Evolutionary conservation across 208 protist genomes (phyloP), one percentile per base, ranked within the genome.

Genomic region (Acanthamoeba polyphaga): DNA sequence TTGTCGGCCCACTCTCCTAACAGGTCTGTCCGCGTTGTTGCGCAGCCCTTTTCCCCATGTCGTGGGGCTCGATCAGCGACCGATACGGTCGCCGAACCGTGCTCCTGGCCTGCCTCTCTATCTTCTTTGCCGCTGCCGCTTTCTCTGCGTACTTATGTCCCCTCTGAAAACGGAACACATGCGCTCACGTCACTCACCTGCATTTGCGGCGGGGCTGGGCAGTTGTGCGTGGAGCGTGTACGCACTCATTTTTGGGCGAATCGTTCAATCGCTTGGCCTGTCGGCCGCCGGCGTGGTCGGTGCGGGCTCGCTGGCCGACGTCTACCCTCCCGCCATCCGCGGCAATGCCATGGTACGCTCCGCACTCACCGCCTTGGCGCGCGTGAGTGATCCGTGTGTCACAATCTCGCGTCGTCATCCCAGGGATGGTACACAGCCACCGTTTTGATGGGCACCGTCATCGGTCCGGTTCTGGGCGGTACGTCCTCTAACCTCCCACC

Each of bases 381-480:
- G 0, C 10, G 62, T 68, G 27, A n/a, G 1, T 29, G 5, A 29
- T 22, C 19, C 27, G 62, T 12, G 38, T 19, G 70, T 13, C 70
- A 51, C 43, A 12, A 5, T 84, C 17, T 53, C 66, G n/a, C n/a
- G 22, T 27, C 8, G 19, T n/a, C 32, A 43, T 53, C 43, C 27
- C 27, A 88, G 80, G 80, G 80, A 32, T 88, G 80, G 80, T 88
- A 88, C 80, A n/a, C 80, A 7, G 80, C 80, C 51, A 88, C 51
- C 19, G 80, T 60, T 7, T 51, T 88, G 19, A 88, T 64, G 80
- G 80, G 80, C 6, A 64, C 80, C 4, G 80, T 88, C 7, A 38
- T 88, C 2, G 80, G 80, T 12, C 80, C 80, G 51, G 80, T 88
- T 1, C 43, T 10, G 19, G 34, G 32, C 29, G 74, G 22, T 82